Base-by-base conservation (phyloP, 495 filamentous ascomycete species). In the Penicillium antarcticum region DNA sequence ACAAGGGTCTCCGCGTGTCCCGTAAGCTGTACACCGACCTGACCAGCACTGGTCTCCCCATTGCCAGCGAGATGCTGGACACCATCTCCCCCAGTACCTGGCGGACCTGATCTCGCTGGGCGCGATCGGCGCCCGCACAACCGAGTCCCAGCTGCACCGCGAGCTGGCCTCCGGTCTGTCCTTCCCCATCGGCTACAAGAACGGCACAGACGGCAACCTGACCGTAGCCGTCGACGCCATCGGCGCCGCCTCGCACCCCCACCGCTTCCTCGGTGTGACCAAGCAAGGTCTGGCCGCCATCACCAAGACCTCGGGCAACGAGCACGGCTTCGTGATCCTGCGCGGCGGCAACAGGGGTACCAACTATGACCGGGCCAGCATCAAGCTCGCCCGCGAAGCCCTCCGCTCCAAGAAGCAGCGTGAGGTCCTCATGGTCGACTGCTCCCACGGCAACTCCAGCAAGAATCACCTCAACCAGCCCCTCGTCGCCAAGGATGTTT, bases 181-280 rank as follows among this genome's bases (percentile, higher is more conserved):
- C 37, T 98, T 97, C 85, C 94, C 94, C 5, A 91, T 98, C 43
- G 94, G 94, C 12, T 98, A 95, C 86, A 98, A 97, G 83, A 98
- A 98, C 66, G 95, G 94, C 40, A 98, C 94, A 26, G 94, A 98
- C 63, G 94, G 94, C n/a, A 88, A 86, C 61, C 72, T 98, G 43
- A 83, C 80, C 18, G 92, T 98, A n/a, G 91, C 92, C 35, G 92
- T 98, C 55, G 94, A 98, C 63, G 94, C 94, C 39, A 95, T 97
- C 53, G 92, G 95, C 48, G 85, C 91, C 7, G 94, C 94, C 2
- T 86, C 89, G 26, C 84, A 91, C 52, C 88, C 87, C 59, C 94
- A 98, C 73, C 91, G 95, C 71, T 98, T 98, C 80, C 90, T 98
- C 80, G 92, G 92, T 69, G 95, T 98, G 36, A 98, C 95, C n/a